These are phyloP conservation scores for Brettanomyces custersianus DNA, from an alignment of 805 yeast genomes.

Conservation along the genomic window DNA sequence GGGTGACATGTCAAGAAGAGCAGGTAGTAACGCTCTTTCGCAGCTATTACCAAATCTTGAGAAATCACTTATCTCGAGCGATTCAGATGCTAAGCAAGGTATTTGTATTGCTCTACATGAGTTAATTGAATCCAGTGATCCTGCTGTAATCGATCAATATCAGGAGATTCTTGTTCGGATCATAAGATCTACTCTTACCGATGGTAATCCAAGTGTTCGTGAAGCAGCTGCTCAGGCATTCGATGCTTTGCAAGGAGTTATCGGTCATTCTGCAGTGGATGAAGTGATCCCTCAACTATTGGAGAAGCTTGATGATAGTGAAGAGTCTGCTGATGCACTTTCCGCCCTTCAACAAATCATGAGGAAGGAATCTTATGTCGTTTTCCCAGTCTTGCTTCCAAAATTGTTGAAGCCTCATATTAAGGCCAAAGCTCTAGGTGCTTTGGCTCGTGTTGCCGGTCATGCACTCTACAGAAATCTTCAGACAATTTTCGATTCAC, in stretches of 20 bases:
- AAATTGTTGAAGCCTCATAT: conserved; percentile 75
- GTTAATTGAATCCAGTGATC: conserved; percentile 64
- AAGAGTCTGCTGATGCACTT: conserved; percentile 62
- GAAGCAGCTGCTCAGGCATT: conserved; percentile 89
- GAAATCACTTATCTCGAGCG: conserved; percentile 47
- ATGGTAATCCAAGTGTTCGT: conserved; percentile 64
- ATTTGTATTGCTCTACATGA: conserved; percentile 90
- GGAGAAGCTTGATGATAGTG: conserved; percentile 43
- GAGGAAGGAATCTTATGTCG: conserved; percentile 81
- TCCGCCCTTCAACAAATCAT: conserved; percentile 85
- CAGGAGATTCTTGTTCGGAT: conserved; percentile 65
- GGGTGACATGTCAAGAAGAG: conserved; percentile 91
- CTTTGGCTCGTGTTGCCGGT: conserved; percentile 88
- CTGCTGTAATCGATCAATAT: conserved; percentile 51
- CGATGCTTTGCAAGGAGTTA: conserved; percentile 72
- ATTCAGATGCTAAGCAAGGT: conserved; percentile 89
- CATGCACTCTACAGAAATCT: conserved; percentile 66
- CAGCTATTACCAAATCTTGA: conserved; percentile 81
- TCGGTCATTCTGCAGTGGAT: conserved; percentile 83
- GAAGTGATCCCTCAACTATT: conserved; percentile 80
- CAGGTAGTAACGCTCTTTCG: conserved; percentile 78
- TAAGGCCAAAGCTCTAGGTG: conserved; percentile 81
- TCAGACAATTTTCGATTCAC: conserved; percentile 61
- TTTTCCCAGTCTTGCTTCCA: conserved; percentile 90
- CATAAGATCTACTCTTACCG: conserved; percentile 72